Evolutionary conservation across 2,329 filamentous ascomycete genomes (phyloP).

Genomic region (Sporothrix pallida): DNA sequence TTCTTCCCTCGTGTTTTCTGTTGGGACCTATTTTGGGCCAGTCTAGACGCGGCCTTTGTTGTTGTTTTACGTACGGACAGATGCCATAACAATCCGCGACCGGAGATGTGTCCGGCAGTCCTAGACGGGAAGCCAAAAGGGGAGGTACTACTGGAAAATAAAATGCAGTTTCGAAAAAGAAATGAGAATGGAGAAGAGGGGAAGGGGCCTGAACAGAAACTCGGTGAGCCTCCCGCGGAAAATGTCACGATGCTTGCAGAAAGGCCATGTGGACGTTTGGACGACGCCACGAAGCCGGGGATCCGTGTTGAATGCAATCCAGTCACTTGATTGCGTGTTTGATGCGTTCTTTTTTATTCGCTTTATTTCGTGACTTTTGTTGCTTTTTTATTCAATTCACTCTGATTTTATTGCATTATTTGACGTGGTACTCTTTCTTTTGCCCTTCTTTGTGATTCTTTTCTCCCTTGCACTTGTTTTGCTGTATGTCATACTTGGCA

Average conservation of each 20-base stretch:
- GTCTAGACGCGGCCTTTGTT: slow-evolving; percentile 1
- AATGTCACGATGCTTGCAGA: slow-evolving; percentile 18
- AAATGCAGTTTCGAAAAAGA: background rate
- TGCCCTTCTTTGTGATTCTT: background rate
- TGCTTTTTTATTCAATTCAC: background rate
- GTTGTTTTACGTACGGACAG: slow-evolving; percentile 10
- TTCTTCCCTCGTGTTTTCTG: background rate
- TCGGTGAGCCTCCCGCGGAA: background rate
- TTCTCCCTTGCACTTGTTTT: background rate
- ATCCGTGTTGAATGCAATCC: slow-evolving; percentile 14
- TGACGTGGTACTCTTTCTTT: background rate
- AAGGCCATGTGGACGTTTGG: background rate
- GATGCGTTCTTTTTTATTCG: background rate
- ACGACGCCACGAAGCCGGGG: background rate
- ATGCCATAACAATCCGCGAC: background rate
- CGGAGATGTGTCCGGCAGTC: background rate
- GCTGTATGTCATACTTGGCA: slow-evolving; percentile 11
- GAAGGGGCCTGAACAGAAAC: background rate
- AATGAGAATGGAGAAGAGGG: background rate
- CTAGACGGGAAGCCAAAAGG: background rate
- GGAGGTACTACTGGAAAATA: background rate
- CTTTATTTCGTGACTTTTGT: background rate
- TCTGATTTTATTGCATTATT: too few species aligned
- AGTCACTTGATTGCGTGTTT: slow-evolving; percentile 25
- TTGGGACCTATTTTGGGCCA: slow-evolving; percentile 12